phyloP scores from a whole-genome alignment of 768 basidiomycete species.

The Termitomyces eurrhizus region DNA sequence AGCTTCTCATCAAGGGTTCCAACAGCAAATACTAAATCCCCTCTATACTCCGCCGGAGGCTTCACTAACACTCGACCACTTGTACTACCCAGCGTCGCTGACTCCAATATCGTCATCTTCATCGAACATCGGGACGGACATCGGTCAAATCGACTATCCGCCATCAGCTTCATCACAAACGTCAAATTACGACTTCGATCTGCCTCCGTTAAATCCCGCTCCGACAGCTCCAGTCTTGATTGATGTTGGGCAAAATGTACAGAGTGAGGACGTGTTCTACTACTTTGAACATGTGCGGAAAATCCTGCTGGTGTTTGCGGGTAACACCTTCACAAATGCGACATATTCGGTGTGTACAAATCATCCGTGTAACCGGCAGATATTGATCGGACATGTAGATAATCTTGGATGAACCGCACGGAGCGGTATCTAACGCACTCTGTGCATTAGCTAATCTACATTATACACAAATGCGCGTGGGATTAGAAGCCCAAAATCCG shows the following conservation, averaged over 20 bases:
- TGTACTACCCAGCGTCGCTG: constrained; percentile 25
- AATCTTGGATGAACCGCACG: constrained; percentile 62
- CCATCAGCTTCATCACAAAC: constrained; percentile 25
- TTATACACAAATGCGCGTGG: constrained; percentile 57
- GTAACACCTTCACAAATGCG: constrained; percentile 56
- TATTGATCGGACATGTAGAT: constrained; percentile 28
- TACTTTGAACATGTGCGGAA: constrained; percentile 73
- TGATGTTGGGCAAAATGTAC: constrained; percentile 38
- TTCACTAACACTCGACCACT: constrained; percentile 25
- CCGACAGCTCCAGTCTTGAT: constrained; percentile 15
- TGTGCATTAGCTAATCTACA: constrained; percentile 77
- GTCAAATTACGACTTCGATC: constrained; percentile 29
- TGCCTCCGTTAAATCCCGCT: constrained; percentile 18
- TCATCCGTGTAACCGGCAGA: constrained; percentile 3
- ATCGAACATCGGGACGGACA: constrained; percentile 23
- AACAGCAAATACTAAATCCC: constrained; percentile 31
- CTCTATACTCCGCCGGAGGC: constrained; percentile 31
- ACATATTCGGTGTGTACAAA: constrained; percentile 56
- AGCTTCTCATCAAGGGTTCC: constrained; percentile 34
- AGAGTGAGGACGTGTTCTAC: constrained; percentile 62
- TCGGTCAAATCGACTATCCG: constrained; percentile 26
- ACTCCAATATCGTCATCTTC: constrained; percentile 24
- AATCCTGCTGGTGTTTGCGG: constrained; percentile 62
- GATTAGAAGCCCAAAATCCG: constrained; percentile 51
- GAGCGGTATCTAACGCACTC: constrained; percentile 68